Evolutionary conservation across 106 monocot genomes (phyloP), one percentile per base, ranked within the genome.

Genomic region (Vanilla planifolia): DNA sequence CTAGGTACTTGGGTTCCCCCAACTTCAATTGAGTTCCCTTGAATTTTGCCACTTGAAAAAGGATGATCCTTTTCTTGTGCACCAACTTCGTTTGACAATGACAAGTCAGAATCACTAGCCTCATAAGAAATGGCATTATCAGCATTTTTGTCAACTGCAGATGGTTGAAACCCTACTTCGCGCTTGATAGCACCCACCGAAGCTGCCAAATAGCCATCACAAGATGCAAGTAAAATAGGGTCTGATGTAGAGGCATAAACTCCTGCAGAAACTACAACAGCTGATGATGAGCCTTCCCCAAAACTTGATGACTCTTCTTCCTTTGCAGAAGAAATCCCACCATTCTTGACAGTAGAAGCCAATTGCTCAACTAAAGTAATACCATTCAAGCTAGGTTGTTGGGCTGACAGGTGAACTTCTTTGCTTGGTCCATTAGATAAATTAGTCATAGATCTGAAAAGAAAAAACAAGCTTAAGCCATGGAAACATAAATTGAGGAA

Each of bases 11-110:
- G 51, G 20, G 17, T 62, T 24, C 52, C 61, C 10, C 42, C 70
- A 28, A 53, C 15, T 9, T 33, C 59, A 28, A 61, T 28, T 51
- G 61, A 70, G 40, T 70, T 52, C 45, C 70, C 61, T 40, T 26
- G 37, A 46, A 39, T 34, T 52, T 51, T 61, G 10, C 36, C 51
- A 59, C 47, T 57, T 8, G 6, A 22, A 35, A 34, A 24, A 19
- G 46, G 35, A 55, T 23, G 22, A 16, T 59, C 59, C 40, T 58
- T 59, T 56, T 67, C 67, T 3, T 23, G 16, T 24, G 45, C 16
- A 57, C 42, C 53, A 23, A 13, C 43, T 41, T 30, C 46, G n/a
- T 30, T 30, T 17, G 33, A 7, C 2, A 63, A 14, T 3, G 17
- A 30, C 46, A 43, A 37, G 6, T 25, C 65, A 52, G 66, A 46